phyloP scores from a whole-genome alignment of 2,329 filamentous ascomycete species.

The Aspergillus caelatus region DNA sequence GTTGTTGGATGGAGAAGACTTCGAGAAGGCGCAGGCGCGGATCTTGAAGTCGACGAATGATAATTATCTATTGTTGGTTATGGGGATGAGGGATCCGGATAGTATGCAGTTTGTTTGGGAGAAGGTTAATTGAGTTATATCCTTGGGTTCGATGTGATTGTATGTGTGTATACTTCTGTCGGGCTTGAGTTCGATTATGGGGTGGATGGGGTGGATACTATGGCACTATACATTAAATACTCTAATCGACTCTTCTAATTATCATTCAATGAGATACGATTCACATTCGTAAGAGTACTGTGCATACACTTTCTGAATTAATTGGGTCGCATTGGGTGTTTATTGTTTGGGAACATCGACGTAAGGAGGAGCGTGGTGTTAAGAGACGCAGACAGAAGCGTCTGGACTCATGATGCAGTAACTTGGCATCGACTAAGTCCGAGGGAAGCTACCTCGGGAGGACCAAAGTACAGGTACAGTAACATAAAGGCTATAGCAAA shows the following conservation, averaged over 20 bases:
- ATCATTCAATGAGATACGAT: not conserved
- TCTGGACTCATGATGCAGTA: not conserved
- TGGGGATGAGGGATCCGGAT: not conserved
- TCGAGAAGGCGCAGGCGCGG: not conserved
- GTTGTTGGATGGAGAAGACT: not conserved
- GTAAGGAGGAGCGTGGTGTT: no score
- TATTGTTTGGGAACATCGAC: not conserved
- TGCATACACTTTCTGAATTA: no score
- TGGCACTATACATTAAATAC: not conserved
- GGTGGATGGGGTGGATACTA: no score
- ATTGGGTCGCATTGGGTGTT: not conserved
- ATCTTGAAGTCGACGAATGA: not conserved
- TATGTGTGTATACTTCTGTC: no score
- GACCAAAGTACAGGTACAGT: not conserved
- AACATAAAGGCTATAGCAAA: not conserved
- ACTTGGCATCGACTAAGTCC: not conserved
- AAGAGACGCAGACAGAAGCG: no score
- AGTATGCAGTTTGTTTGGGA: not conserved
- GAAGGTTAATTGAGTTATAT: not conserved
- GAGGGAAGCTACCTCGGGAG: not conserved
- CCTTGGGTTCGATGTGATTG: no score
- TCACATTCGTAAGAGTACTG: not conserved
- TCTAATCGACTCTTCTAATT: not conserved
- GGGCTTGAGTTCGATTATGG: no score
- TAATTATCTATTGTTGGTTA: not conserved